Conservation (phyloP, 371 early-diverging fungal genomes). For the Saksenaea vasiformis region DNA sequence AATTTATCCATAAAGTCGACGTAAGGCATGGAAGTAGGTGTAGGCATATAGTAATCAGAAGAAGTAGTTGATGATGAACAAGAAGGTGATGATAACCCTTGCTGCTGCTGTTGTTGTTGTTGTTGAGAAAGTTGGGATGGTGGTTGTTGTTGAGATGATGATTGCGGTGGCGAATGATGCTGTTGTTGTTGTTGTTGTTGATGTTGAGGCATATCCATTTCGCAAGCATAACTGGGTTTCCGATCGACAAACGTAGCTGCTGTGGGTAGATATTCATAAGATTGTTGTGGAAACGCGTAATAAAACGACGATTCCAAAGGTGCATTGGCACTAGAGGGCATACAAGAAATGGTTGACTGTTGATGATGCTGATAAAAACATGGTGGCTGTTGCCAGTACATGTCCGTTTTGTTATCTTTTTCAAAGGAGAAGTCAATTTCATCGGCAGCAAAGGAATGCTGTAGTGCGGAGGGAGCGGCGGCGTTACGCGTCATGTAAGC, state of each 20-base stretch:
- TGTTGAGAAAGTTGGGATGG: background rate
- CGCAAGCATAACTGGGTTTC: constrained; percentile 4
- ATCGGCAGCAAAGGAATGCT: constrained; percentile 11
- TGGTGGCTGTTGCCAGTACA: constrained; percentile 1
- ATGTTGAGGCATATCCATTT: background rate
- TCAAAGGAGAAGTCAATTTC: constrained; percentile 1
- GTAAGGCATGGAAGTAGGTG: constrained; percentile 4
- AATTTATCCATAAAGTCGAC: constrained; percentile 2
- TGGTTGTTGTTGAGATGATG: background rate
- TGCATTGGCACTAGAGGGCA: constrained; percentile 7
- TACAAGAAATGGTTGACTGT: constrained; percentile 7
- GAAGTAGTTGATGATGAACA: background rate
- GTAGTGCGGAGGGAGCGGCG: constrained; percentile 2
- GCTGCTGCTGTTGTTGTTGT: background rate
- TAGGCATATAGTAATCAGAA: background rate
- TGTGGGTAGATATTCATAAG: constrained; percentile 8
- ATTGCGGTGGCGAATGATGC: background rate
- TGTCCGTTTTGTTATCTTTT: background rate
- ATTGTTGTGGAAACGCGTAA: constrained; percentile 5
- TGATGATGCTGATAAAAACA: background rate
- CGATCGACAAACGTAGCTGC: background rate
- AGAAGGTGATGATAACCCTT: background rate
- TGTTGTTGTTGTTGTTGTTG: constrained; percentile 12
- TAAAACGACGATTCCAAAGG: constrained; percentile 4
- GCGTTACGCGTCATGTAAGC: constrained; percentile 18